Percentiles rank a stretch among this genome's conserved stretches.
Conservation (phyloP, 1,284 basidiomycete genomes). For the Malassezia globosa region DNA sequence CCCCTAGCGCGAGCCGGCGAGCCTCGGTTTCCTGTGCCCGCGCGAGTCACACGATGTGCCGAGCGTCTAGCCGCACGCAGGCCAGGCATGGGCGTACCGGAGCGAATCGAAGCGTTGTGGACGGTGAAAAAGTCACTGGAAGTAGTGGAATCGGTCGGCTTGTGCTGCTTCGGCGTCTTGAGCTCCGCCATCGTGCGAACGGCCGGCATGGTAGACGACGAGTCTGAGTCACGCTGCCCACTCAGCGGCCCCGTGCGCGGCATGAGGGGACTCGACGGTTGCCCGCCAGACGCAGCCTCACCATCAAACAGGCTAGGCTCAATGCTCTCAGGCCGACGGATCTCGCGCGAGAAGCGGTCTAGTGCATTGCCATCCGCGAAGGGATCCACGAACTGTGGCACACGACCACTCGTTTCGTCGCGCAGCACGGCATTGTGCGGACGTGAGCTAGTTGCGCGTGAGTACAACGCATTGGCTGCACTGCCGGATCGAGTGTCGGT, state of each 20-base stretch:
- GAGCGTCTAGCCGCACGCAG: neutral
- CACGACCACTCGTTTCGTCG: slow-evolving; percentile 5
- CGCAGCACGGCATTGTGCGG: slow-evolving; percentile 2
- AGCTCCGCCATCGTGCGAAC: too few relatives aligned
- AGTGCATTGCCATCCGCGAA: slow-evolving; percentile 3
- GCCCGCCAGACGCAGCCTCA: slow-evolving; percentile 4
- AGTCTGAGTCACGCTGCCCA: neutral
- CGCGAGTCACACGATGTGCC: neutral
- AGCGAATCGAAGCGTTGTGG: neutral
- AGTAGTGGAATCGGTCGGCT: neutral
- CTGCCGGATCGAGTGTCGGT: too few relatives aligned
- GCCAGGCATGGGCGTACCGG: neutral
- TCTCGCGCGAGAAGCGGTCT: neutral
- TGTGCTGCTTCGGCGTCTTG: neutral
- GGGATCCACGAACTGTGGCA: slow-evolving; percentile 16
- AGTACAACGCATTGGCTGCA: too few relatives aligned
- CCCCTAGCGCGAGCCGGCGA: neutral
- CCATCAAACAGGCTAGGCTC: slow-evolving; percentile 16
- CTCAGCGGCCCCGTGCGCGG: slow-evolving; percentile 15
- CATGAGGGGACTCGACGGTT: slow-evolving; percentile 13
- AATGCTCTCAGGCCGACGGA: slow-evolving; percentile 12
- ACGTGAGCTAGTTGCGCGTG: neutral
- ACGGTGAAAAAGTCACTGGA: neutral
- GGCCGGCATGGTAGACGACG: neutral
- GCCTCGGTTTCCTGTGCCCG: too few relatives aligned